Percentiles rank a stretch among this genome's conserved stretches.
Conservation (phyloP, 2,329 filamentous ascomycete species). For the Lachnellula cervina region DNA sequence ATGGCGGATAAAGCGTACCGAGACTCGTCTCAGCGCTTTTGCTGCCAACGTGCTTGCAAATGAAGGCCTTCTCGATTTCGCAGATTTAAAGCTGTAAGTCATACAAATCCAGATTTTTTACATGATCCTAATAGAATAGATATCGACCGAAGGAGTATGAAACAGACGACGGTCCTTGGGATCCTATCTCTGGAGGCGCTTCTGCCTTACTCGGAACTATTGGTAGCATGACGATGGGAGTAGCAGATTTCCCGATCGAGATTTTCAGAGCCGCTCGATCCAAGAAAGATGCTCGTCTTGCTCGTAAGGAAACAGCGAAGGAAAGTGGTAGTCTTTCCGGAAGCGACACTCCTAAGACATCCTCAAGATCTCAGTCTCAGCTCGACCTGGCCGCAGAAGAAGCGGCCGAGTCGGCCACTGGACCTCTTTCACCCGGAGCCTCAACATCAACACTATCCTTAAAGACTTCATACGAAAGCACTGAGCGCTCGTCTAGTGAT, state of each 20-base stretch:
- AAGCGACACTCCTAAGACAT: conserved; percentile 11
- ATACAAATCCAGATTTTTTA: neutral
- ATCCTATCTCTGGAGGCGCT: conserved; percentile 73
- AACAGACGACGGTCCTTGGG: conserved; percentile 71
- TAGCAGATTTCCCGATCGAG: conserved; percentile 66
- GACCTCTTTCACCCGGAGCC: conserved; percentile 2
- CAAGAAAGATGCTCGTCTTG: conserved; percentile 13
- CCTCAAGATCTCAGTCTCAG: conserved; percentile 12
- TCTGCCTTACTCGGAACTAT: conserved; percentile 79
- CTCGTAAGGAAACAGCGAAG: conserved; percentile 9
- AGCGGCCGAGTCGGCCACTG: neutral
- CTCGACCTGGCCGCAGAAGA: conserved; percentile 12
- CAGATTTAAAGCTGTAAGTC: conserved; percentile 67
- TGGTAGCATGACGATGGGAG: conserved; percentile 72
- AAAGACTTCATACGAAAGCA: conserved; percentile 26
- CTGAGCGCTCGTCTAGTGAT: conserved; percentile 16
- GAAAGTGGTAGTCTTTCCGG: conserved; percentile 1
- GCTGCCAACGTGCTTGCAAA: conserved; percentile 66
- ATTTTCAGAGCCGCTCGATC: conserved; percentile 42
- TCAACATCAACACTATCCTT: conserved; percentile 11
- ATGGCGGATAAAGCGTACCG: conserved; percentile 67
- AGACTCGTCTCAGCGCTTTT: conserved; percentile 64
- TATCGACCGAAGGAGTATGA: conserved; percentile 63
- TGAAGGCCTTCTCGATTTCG: conserved; percentile 59
- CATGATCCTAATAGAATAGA: conserved; percentile 27